Evolutionary conservation across 495 filamentous ascomycete species (phyloP), one percentile per base, ranked within the genome.

Genomic region (Lentithecium fluviatile): DNA sequence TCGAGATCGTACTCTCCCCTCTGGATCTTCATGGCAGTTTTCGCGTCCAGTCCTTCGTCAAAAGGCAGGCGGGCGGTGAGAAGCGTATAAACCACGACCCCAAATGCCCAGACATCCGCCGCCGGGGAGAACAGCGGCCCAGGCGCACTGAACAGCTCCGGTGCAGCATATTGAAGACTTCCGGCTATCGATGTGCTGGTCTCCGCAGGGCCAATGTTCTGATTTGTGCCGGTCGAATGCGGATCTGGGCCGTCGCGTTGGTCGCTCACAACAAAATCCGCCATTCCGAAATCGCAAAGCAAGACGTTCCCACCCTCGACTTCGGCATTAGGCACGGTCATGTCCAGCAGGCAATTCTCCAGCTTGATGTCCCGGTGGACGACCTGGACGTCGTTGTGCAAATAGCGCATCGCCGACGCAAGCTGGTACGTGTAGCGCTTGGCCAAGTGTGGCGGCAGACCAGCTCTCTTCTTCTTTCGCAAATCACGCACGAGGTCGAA

Each of bases 311-410:
- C 85, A 15, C 79, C 81, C 59, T 84, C 80, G 0, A 69, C 58
- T 0, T 66, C 60, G 6, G 78, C 73, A 43, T 78, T 69, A 0
- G 82, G 79, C 13, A 60, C 69, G n/a, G 76, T 73, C 62, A 77
- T 73, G 62, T 90, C 86, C 23, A 90, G 67, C 10, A 90, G 79
- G 62, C 87, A 90, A 62, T 90, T 90, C 69, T 90, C 87, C 6
- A 90, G 79, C 72, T 90, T 90, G 67, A 90, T 83, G 67, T 90
- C 87, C 29, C 87, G 76, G 67, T 90, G 87, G 8, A 88, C 83
- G 38, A 90, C 79, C 1, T 80, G 79, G 25, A 86, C 81, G 69
- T 90, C 87, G 71, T 90, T 81, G 62, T 90, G 87, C 1, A 90
- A 72, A 71, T 90, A 90, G 20, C 87, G 81, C 15, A 90, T 69